Base-by-base conservation (phyloP, 352 stramenopile genomes). In the Detonula confervacea region DNA sequence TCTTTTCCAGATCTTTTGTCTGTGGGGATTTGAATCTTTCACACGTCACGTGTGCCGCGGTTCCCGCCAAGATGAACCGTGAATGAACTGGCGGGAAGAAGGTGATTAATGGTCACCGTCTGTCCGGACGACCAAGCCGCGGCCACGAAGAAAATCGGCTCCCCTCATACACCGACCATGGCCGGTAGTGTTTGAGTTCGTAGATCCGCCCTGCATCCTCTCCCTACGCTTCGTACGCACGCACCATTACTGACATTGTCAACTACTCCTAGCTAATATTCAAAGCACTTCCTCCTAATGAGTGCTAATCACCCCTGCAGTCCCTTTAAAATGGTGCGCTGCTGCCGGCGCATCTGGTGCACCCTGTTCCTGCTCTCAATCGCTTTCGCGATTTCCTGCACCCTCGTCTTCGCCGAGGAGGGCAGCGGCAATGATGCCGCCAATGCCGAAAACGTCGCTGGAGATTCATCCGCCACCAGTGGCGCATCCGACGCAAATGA, bases 311-410 rank as follows among this genome's bases (percentile, higher is more conserved):
- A 52, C 47, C 11, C 30, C 49, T 22, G 12, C 46, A 63, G 52
- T 35, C 44, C 65, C 66, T 24, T 44, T 25, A 70, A 44, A 59
- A 59, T 55, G 29, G 29, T 66, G 57, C 57, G 33, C 35, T 63
- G 30, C 29, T 77, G 35, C 29, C 68, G 68, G 57, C 56, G 56
- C 30, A n/a, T 69, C 25, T 77, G 44, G 68, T 63, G 33, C 44
- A 61, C 57, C 14, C 33, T 55, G 14, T 39, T 56, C 42, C 37
- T 77, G 30, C 20, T 77, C 20, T 29, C 47, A 27, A 57, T 71
- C 33, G 33, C 54, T 7, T 55, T 49, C 22, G 46, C 33, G 37
- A 1, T 63, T 3, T 69, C 59, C 1, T 69, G 33, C 14, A 70
- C 68, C 8, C 59, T 66, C 0, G 47, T 42, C 4, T 25, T 56